Evolutionary conservation across 108 stramenopile genomes (phyloP), one percentile per base, ranked within the genome.

Genomic region (Skeletonema marinoi): DNA sequence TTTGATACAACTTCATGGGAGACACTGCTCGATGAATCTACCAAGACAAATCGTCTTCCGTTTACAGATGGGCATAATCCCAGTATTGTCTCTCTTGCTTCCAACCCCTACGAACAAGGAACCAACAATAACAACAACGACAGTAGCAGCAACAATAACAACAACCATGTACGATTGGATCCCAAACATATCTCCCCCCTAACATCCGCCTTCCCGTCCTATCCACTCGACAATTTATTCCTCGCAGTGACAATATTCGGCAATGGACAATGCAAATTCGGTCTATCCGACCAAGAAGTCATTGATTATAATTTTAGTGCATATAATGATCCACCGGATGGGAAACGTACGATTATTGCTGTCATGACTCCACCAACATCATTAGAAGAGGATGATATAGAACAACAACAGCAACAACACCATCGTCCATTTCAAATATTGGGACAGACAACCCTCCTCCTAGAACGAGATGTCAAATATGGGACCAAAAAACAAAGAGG

Each of bases 61-160:
- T 96, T 96, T 75, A 90, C 90, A 21, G 94, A 96, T 82, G 94
- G 94, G 1, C 91, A 91, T 61, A 96, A 96, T 86, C 94, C 94
- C 2, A 85, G 83, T 65, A 65, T 96, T 16, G 33, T 96, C 16
- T 84, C 83, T 9, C 33, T 96, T 12, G 35, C 78, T 31, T 67
- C 83, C 56, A 62, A 77, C 35, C 73, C 64, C 36, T 65, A 80
- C 31, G 8, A 0, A 33, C 5, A 12, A 33, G 7, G 62, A 6
- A 25, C 9, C 60, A n/a, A 0, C 32, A 42, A 30, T 2, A 13
- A 71, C 39, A 39, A 7, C 50, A 21, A 14, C 12, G 13, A 42
- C 41, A 42, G 3, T 13, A 42, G 3, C 41, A 42, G 14, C 41
- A 12, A 44, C 13, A 44, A 25, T 14, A 56, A 25, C 16, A 25